Evolutionary conservation across 805 yeast species (phyloP).

Genomic region (Saccharomyces kudriavzevii): DNA sequence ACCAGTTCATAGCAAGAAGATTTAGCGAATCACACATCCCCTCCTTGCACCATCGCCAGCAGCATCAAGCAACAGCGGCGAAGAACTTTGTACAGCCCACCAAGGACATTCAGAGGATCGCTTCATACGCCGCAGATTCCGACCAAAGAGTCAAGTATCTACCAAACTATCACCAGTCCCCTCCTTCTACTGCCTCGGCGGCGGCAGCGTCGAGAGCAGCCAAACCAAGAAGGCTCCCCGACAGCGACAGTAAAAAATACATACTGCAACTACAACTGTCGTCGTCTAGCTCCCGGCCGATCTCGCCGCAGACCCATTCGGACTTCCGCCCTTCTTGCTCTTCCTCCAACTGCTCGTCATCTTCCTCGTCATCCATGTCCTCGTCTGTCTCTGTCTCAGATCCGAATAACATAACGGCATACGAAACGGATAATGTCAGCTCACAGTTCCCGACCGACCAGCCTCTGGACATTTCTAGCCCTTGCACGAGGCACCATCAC

Average conservation of each 20-base stretch:
- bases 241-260: neutral
- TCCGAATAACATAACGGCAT: neutral
- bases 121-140: constrained; percentile 7
- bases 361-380: neutral
- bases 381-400: neutral
- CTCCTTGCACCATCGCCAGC: neutral
- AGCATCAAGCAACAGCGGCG: neutral
- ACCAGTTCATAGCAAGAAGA: constrained; percentile 1
- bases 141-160: constrained; percentile 1
- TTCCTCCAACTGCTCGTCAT: neutral
- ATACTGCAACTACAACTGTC: neutral
- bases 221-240: neutral
- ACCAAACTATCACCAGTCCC: constrained; percentile 14
- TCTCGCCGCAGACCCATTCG: neutral
- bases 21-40: constrained; percentile 4
- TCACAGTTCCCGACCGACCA: neutral
- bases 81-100: neutral
- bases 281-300: neutral
- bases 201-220: neutral
- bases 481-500: constrained; percentile 29
- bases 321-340: neutral
- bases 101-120: constrained; percentile 3
- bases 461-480: constrained; percentile 3
- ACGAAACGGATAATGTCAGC: neutral
- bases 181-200: constrained; percentile 8